Conservation (phyloP, 495 filamentous ascomycete species). For the Talaromyces wortmannii region DNA sequence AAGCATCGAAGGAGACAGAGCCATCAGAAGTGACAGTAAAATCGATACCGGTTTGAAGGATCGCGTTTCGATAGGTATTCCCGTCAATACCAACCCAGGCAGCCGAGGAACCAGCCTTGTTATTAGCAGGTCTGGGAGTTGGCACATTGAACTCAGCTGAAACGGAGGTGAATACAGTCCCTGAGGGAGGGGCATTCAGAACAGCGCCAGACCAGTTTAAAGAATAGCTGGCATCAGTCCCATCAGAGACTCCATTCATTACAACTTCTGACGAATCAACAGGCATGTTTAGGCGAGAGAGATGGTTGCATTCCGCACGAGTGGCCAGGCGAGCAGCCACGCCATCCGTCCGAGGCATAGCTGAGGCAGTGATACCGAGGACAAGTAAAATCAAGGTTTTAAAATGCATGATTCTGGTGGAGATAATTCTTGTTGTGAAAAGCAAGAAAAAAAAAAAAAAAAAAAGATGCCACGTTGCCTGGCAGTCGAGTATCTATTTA, state of each 20-base stretch:
- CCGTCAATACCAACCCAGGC: slow-evolving; percentile 60
- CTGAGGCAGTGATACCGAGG: too few relatives aligned
- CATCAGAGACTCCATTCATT: slow-evolving; percentile 16
- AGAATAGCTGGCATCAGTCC: slow-evolving; percentile 34
- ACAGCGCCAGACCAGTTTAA: slow-evolving; percentile 57
- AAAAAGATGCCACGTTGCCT: too few relatives aligned
- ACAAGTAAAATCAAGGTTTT: too few relatives aligned
- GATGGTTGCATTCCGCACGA: slow-evolving; percentile 3
- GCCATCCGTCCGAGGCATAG: too few relatives aligned
- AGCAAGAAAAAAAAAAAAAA: too few relatives aligned
- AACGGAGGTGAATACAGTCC: slow-evolving; percentile 40
- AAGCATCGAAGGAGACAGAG: slow-evolving; percentile 40
- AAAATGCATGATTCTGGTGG: too few relatives aligned
- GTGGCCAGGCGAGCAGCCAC: slow-evolving; percentile 8
- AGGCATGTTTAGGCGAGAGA: slow-evolving; percentile 15
- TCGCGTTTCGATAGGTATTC: slow-evolving; percentile 48
- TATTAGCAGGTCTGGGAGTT: slow-evolving; percentile 34
- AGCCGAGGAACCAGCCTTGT: slow-evolving; percentile 32
- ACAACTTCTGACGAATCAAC: slow-evolving; percentile 11
- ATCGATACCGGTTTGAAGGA: too few relatives aligned
- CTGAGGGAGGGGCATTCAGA: slow-evolving; percentile 24
- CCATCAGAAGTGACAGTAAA: slow-evolving; percentile 35
- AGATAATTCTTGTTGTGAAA: too few relatives aligned
- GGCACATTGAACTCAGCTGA: slow-evolving; percentile 51
- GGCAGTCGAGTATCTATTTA: too few relatives aligned